phyloP scores from a whole-genome alignment of 108 stramenopile species.

The Fragilaria crotonensis region DNA sequence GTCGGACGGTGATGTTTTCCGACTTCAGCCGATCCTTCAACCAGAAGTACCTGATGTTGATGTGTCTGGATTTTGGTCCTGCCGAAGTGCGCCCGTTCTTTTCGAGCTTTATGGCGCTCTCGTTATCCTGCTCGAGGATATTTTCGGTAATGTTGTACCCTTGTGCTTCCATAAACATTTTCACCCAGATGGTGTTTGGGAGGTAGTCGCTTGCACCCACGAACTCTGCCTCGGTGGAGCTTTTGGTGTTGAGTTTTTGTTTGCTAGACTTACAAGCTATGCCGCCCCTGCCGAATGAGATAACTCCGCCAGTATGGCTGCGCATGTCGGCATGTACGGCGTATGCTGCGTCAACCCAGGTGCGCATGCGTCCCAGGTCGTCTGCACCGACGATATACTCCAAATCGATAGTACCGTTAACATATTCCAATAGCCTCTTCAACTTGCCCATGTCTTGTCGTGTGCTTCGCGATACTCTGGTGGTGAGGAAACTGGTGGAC shows the following conservation, averaged over 20 bases:
- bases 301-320: conserved; percentile 41
- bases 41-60: conserved; percentile 42
- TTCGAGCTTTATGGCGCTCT: conserved; percentile 40
- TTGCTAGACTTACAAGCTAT: too few relatives aligned
- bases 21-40: conserved; percentile 24
- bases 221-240: conserved; percentile 43
- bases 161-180: conserved; percentile 31
- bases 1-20: conserved; percentile 12
- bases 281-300: conserved; percentile 31
- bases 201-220: conserved; percentile 33
- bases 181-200: conserved; percentile 34
- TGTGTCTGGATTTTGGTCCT: conserved; percentile 33
- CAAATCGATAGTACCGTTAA: conserved; percentile 19
- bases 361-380: conserved; percentile 12
- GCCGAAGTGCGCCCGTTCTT: conserved; percentile 30
- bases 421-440: conserved; percentile 27
- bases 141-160: conserved; percentile 24
- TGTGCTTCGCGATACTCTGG: conserved; percentile 27
- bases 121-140: conserved; percentile 40
- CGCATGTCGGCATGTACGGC: conserved; percentile 34
- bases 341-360: conserved; percentile 43
- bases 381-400: conserved; percentile 9
- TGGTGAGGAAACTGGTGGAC: conserved; percentile 37
- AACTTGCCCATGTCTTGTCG: conserved; percentile 40
- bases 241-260: conserved; percentile 32